phyloP scores from a whole-genome alignment of 1,284 basidiomycete species.

The Pseudozyma pruni region DNA sequence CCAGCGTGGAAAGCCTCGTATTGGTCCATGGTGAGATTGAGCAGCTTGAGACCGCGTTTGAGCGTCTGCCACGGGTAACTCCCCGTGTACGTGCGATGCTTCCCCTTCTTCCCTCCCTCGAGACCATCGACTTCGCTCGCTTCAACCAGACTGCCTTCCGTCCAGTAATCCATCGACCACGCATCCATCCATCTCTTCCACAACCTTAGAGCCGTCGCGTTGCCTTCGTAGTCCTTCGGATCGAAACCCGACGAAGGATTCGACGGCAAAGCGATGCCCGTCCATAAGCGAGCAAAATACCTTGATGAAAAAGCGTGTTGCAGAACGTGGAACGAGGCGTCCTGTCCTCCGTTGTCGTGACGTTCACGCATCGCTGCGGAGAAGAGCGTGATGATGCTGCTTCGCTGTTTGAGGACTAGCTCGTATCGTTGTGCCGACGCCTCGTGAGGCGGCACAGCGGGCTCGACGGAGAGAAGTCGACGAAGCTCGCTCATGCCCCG shows the following conservation, averaged over 20 bases:
- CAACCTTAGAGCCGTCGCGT: slow-evolving; percentile 9
- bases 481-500: slow-evolving; percentile 1
- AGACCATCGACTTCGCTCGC: neutral
- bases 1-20: slow-evolving; percentile 3
- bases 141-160: neutral
- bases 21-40: slow-evolving; percentile 18
- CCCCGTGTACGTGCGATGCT: slow-evolving; percentile 12
- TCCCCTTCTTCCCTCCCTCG: neutral
- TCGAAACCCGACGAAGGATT: neutral
- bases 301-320: slow-evolving; percentile 1
- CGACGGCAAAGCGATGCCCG: slow-evolving; percentile 1
- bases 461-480: slow-evolving; percentile 2
- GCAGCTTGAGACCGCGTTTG: slow-evolving; percentile 12
- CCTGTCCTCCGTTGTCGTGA: neutral
- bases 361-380: slow-evolving; percentile 20
- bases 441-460: neutral
- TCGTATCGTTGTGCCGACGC: neutral
- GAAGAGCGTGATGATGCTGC: slow-evolving; percentile 23
- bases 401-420: slow-evolving; percentile 27
- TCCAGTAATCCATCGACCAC: slow-evolving; percentile 18
- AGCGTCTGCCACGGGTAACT: slow-evolving; percentile 37
- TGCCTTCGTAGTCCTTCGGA: slow-evolving; percentile 3
- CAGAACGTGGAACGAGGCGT: slow-evolving; percentile 22
- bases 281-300: slow-evolving; percentile 23
- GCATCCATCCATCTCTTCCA: slow-evolving; percentile 41